Base-by-base conservation (phyloP, 352 stramenopile species). In the Globisporangium sylvaticum region DNA sequence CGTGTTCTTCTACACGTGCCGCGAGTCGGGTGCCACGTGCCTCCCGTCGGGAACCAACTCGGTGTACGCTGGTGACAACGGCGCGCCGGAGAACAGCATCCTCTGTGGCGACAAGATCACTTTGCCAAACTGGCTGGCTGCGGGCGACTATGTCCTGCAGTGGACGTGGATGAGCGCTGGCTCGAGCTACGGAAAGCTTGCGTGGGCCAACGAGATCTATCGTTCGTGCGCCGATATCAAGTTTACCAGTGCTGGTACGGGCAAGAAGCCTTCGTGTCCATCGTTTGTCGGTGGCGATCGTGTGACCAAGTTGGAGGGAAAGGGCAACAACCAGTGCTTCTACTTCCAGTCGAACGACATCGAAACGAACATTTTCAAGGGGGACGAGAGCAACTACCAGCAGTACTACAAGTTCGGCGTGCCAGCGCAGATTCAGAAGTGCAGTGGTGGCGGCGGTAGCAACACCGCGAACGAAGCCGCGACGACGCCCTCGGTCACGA, bases 101-200 rank as follows among this genome's bases (percentile, higher is more conserved):
- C 66, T 65, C 20, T 88, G 80, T 29, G 69, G 72, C 14, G 75
- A 75, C 56, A 84, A 80, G 27, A 78, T 88, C 71, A 85, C 67
- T 58, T 66, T 88, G 5, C 80, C 77, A 0, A 64, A 85, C 63
- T 83, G 78, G 72, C 39, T 84, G 4, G 58, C 66, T 4, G 68
- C 77, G 31, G 80, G 80, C 0, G 80, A 88, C 66, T 88, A 88
- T 32, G 78, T 87, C n/a, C 60, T 89, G 44, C 80, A 89, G 62
- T 87, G 78, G 80, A 76, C 76, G 34, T 87, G 80, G 80, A 74
- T 84, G 18, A 58, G 62, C 6, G 77, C 73, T 6, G 80, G 80
- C 20, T 83, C 72, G 44, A 87, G 73, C 25, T 79, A 81, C 63
- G 80, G 80, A 18, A 77, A 89, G 44, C 57, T 84, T 27, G 73